Evolutionary conservation across 2,329 filamentous ascomycete species (phyloP).

Genomic region (Rhinocladiella mackenziei): DNA sequence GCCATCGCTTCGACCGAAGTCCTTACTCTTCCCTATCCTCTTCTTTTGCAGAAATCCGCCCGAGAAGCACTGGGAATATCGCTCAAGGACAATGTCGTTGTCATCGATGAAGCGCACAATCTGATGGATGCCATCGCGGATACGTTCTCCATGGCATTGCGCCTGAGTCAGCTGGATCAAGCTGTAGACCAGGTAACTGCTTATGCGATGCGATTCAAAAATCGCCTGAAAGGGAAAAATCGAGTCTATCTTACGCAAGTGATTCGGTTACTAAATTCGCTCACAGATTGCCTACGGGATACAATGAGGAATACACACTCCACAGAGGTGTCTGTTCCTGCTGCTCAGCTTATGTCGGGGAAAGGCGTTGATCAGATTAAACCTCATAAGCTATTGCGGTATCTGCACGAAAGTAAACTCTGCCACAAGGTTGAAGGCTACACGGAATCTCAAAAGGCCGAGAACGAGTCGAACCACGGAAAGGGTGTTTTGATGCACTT

Average conservation of each 20-base stretch:
- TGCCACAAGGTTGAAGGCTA: conserved; percentile 95
- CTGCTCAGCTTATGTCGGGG: conserved; percentile 68
- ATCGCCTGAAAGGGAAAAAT: conserved; percentile 84
- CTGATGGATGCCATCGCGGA: conserved; percentile 90
- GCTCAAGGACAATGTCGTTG: conserved; percentile 81
- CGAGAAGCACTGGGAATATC: conserved; percentile 83
- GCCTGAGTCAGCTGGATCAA: conserved; percentile 65
- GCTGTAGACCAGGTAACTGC: conserved; percentile 71
- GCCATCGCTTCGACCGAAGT: conserved; percentile 80
- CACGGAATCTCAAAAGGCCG: conserved; percentile 42
- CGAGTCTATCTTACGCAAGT: conserved; percentile 86
- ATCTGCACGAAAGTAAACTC: conserved; percentile 86
- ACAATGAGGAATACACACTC: conserved; percentile 41
- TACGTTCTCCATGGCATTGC: conserved; percentile 76
- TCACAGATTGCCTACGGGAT: conserved; percentile 64
- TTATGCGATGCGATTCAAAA: conserved; percentile 85
- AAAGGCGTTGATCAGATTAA: conserved; percentile 96
- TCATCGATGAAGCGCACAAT: conserved; percentile 97
- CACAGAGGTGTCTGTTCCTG: conserved; percentile 64
- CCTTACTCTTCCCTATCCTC: conserved; percentile 84
- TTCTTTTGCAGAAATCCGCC: conserved; percentile 81
- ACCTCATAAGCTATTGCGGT: conserved; percentile 78
- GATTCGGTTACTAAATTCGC: conserved; percentile 74
- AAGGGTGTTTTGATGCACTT: conserved; percentile 55
- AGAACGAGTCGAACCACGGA: conserved; percentile 36